phyloP scores from a whole-genome alignment of 2,329 filamentous ascomycete species.

The Fusarium nodosum region DNA sequence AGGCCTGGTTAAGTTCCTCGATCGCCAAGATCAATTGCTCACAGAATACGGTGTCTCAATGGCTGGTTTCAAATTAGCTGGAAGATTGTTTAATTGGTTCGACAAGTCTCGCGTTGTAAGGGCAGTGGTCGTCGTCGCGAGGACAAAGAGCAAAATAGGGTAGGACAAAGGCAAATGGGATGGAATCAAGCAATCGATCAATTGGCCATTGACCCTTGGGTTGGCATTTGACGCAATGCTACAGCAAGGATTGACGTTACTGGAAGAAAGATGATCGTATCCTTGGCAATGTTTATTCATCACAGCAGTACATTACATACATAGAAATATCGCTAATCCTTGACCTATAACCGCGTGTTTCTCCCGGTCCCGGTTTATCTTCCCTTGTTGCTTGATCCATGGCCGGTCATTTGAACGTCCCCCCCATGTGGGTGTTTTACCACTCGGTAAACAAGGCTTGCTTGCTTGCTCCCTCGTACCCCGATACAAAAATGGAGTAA shows the following conservation, averaged over 20 bases:
- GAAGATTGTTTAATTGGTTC: slow-evolving; percentile 58
- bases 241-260: not conserved
- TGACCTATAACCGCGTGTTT: slow-evolving; percentile 29
- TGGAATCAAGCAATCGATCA: not conserved
- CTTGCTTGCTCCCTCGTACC: not conserved
- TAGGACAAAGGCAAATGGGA: not conserved
- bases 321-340: slow-evolving; percentile 5
- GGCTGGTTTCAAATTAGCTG: slow-evolving; percentile 55
- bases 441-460: slow-evolving; percentile 1
- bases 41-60: slow-evolving; percentile 55
- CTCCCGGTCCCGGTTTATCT: not conserved
- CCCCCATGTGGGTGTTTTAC: not conserved
- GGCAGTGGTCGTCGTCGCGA: slow-evolving; percentile 55
- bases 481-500: not conserved
- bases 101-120: slow-evolving; percentile 53
- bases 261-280: slow-evolving; percentile 1
- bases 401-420: not conserved
- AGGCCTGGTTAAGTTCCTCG: slow-evolving; percentile 62
- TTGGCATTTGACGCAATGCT: slow-evolving; percentile 6
- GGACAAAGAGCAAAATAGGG: slow-evolving; percentile 40
- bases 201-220: not conserved
- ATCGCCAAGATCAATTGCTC: slow-evolving; percentile 52
- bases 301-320: not conserved
- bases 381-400: not conserved
- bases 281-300: slow-evolving; percentile 8